These are phyloP conservation scores for Termitomyces sp. DNA, from an alignment of 768 basidiomycete species.

Conservation along the genomic window DNA sequence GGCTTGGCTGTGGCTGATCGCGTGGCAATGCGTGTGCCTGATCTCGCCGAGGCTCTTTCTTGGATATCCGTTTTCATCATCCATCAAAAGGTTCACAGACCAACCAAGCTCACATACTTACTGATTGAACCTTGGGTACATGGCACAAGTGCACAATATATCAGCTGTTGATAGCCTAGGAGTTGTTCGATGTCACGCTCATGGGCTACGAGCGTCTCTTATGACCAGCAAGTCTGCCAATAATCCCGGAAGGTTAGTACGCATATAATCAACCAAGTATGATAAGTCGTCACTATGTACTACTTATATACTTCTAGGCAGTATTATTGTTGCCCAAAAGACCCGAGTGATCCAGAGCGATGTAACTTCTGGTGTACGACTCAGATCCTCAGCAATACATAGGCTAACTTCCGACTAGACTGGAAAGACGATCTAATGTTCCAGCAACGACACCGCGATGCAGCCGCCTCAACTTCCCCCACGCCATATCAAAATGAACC, in stretches of 20 bases:
- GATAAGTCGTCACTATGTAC: neutral
- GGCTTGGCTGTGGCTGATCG: neutral
- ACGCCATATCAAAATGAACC: neutral
- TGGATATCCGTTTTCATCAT: neutral
- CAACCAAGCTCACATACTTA: no score
- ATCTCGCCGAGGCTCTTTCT: neutral
- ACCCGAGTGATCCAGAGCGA: constrained; percentile 13
- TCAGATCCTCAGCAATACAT: neutral
- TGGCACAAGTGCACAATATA: constrained; percentile 14
- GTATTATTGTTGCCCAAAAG: constrained; percentile 34
- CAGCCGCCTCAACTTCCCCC: neutral
- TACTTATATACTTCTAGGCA: constrained; percentile 10
- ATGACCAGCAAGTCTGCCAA: constrained; percentile 21
- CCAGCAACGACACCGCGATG: neutral
- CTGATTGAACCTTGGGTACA: neutral
- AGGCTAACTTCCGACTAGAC: constrained; percentile 3
- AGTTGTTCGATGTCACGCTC: constrained; percentile 27
- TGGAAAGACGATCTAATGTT: constrained; percentile 14
- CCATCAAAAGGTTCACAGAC: neutral
- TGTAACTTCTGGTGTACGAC: constrained; percentile 34
- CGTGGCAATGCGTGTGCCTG: neutral
- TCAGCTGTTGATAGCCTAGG: constrained; percentile 22
- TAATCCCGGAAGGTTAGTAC: constrained; percentile 32
- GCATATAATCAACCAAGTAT: neutral
- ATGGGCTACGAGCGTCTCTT: constrained; percentile 18